A percentile compares a stretch with the other conserved stretches of the same genome.
Evolutionary conservation across 495 filamentous ascomycete genomes (phyloP).

Genomic region (Podospora pseudoanserina): DNA sequence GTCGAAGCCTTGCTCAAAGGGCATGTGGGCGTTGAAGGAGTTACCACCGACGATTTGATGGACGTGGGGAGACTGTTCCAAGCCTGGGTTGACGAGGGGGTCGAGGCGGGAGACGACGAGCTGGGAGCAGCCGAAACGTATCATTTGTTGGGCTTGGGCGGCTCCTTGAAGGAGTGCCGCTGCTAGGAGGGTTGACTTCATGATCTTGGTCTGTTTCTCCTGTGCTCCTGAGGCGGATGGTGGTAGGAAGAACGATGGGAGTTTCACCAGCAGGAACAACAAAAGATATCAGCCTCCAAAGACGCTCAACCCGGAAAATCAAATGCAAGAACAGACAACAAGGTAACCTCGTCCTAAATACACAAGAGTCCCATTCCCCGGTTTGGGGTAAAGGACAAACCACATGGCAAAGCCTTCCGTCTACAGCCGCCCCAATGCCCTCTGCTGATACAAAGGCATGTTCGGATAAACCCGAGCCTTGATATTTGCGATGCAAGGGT

Average conservation of each 20-base stretch:
- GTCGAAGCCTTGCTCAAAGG: constrained; percentile 27
- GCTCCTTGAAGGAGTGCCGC: constrained; percentile 42
- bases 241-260: background rate
- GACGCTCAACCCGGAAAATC: background rate
- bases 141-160: constrained; percentile 33
- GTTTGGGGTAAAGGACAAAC: background rate
- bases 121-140: constrained; percentile 45
- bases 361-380: constrained; percentile 1
- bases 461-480: background rate
- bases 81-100: constrained; percentile 40
- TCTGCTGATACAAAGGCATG: background rate
- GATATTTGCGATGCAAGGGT: background rate
- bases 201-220: constrained; percentile 28
- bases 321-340: background rate
- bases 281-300: background rate
- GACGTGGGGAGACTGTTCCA: constrained; percentile 36
- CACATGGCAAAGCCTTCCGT: background rate
- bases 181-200: constrained; percentile 32
- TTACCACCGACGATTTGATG: constrained; percentile 44
- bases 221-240: background rate
- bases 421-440: background rate
- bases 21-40: constrained; percentile 42
- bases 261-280: background rate
- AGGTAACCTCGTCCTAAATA: constrained; percentile 3
- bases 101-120: constrained; percentile 40